These are phyloP conservation scores for Aphanomyces invadans DNA, from an alignment of 352 stramenopile species.

Conservation along the genomic window DNA sequence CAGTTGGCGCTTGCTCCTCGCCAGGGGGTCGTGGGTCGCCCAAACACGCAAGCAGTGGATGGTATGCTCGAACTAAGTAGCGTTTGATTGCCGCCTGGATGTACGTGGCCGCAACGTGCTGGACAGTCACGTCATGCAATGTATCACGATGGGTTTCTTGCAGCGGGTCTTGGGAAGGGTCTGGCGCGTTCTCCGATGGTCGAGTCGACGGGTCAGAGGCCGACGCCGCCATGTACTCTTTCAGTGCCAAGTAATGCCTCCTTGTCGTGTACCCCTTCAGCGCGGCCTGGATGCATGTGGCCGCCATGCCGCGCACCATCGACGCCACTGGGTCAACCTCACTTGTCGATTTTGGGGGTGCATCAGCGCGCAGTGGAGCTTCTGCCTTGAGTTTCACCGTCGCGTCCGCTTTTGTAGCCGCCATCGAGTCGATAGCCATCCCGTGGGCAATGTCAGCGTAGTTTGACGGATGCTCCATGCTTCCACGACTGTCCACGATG, in stretches of 20 bases:
- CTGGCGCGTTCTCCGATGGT: neutral
- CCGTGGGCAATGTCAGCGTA: neutral
- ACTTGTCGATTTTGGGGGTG: too few species aligned
- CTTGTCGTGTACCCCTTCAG: conserved; percentile 2
- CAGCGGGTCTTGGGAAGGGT: neutral
- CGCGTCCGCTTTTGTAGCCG: too few species aligned
- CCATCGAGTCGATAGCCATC: too few species aligned
- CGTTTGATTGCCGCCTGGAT: conserved; percentile 60
- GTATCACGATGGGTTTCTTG: conserved; percentile 18
- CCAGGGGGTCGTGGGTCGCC: neutral
- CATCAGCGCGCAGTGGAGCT: too few species aligned
- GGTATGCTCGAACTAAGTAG: conserved; percentile 32
- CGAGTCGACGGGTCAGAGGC: neutral
- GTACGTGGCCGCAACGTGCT: conserved; percentile 48
- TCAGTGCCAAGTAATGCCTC: neutral
- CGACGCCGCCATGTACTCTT: neutral
- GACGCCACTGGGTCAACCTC: too few species aligned
- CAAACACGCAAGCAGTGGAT: neutral
- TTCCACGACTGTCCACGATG: too few species aligned
- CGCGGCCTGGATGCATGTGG: neutral
- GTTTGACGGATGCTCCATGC: too few species aligned
- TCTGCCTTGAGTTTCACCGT: too few species aligned
- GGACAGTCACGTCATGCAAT: conserved; percentile 27
- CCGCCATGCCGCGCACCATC: neutral
- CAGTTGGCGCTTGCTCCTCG: too few species aligned